Base-by-base conservation (phyloP, 2,329 filamentous ascomycete species). In the Sarocladium brachiariae region DNA sequence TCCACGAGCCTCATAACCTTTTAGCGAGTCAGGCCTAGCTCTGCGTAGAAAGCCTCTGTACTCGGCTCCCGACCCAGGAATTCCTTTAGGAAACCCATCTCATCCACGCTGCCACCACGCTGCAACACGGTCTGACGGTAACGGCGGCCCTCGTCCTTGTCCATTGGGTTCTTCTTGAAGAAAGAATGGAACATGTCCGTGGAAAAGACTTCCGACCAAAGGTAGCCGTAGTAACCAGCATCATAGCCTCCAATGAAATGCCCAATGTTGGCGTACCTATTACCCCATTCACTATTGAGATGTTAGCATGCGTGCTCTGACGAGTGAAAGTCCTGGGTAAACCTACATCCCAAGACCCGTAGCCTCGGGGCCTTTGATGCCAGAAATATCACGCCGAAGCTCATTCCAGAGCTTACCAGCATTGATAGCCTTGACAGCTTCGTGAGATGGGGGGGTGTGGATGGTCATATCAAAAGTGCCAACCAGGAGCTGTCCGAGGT, bases 201-300 rank as follows among this genome's bases (percentile, higher is more conserved):
- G 19, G 83, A 87, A 69, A 91, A 93, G 16, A 93, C 89, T 65
- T 89, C 80, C 1, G 84, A 89, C 55, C 80, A 85, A 30, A 86
- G 70, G 62, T 86, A 86, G 59, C 82, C 81, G 65, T 93, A 93
- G 70, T 92, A 92, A 38, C 87, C 87, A 25, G 88, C 87, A 65
- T 92, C 88, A 61, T 93, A 93, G 2, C 88, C 88, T 50, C 87
- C 87, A 53, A 92, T 87, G 55, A 92, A 74, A 67, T 93, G 88
- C 14, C 87, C 87, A 61, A 93, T 91, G 0, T 83, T 89, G 5
- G 87, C 86, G 61, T 91, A 81, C 11, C 87, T 86, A 58, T 90
- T 79, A 35, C 86, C 87, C 86, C 86, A 90, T 53, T 76, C 74
- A 63, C 77, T 80, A 39, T 45, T 30, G 14, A 11, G 19, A 24